Conservation (phyloP, 2,329 filamentous ascomycete genomes). For the Drechmeria coniospora region DNA sequence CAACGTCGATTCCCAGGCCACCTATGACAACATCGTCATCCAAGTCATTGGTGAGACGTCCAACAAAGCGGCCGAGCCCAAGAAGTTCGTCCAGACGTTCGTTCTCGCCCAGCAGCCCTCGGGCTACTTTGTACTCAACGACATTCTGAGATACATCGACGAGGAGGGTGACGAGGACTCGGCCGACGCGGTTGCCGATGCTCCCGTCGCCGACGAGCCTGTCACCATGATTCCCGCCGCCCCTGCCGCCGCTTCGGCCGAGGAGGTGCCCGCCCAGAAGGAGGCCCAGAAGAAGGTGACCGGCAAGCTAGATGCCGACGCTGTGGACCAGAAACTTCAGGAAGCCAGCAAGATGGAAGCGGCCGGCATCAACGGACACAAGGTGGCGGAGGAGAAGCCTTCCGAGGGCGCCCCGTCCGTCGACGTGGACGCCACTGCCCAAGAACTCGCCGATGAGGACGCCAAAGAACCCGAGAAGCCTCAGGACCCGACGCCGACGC, state of each 20-base stretch:
- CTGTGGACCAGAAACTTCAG: conserved; percentile 64
- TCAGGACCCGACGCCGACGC: conserved; percentile 43
- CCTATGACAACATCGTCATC: conserved; percentile 85
- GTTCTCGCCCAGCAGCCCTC: conserved; percentile 91
- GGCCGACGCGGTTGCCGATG: conserved; percentile 19
- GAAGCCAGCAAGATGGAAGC: conserved; percentile 30
- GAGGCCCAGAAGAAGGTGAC: conserved; percentile 23
- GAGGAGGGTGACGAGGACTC: conserved; percentile 63
- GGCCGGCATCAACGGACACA: conserved; percentile 16
- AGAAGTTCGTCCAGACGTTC: conserved; percentile 96
- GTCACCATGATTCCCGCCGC: conserved; percentile 12
- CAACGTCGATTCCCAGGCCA: conserved; percentile 93
- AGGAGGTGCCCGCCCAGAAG: conserved; percentile 15
- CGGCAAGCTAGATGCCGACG: conserved; percentile 26
- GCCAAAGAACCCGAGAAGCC: conserved; percentile 49
- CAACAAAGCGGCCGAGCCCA: conserved; percentile 79
- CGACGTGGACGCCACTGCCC: conserved; percentile 33
- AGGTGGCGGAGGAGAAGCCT: conserved; percentile 18
- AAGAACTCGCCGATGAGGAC: conserved; percentile 40
- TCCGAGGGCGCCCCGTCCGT: conserved; percentile 19
- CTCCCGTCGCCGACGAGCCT: conserved; percentile 10
- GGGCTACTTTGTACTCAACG: conserved; percentile 96
- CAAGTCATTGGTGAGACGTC: conserved; percentile 97
- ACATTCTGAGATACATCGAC: conserved; percentile 88
- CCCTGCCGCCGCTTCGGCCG: conserved; percentile 12